Conservation (phyloP, 169 alveolate genomes). For the Plasmodium vinckei region DNA sequence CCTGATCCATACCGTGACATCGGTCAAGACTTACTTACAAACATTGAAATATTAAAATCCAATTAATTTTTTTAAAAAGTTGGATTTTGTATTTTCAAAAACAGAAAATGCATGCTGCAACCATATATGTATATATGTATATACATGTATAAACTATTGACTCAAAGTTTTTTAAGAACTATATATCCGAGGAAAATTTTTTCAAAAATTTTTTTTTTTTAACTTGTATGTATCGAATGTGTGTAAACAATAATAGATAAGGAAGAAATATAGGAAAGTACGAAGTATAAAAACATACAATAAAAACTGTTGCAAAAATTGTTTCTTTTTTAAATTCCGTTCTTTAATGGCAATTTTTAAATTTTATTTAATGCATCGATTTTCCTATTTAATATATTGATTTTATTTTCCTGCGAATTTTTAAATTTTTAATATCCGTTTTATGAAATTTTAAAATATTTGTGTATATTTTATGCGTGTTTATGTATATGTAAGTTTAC, state of each 20-base stretch:
- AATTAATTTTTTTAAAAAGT: no score
- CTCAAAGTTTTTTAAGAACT: background rate
- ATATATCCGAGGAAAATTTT: background rate
- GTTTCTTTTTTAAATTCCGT: no score
- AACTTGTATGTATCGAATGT: no score
- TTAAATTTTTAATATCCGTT: background rate
- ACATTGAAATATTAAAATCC: background rate
- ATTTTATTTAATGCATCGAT: slow-evolving; percentile 41
- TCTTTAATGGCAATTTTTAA: slow-evolving; percentile 1
- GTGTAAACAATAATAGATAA: background rate
- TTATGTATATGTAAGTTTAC: background rate
- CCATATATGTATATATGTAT: slow-evolving; percentile 11
- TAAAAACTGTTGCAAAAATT: no score
- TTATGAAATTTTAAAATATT: slow-evolving; percentile 8
- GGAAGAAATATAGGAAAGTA: background rate
- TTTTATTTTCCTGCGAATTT: slow-evolving; percentile 47
- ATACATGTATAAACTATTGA: background rate
- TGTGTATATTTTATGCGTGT: background rate
- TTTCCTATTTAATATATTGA: slow-evolving; percentile 51
- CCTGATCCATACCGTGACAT: slow-evolving; percentile 61
- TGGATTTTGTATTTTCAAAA: no score
- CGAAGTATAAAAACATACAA: background rate
- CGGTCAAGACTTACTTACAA: slow-evolving; percentile 39
- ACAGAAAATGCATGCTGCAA: no score
- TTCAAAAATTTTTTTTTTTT: no score